phyloP scores from a whole-genome alignment of 345 rosid species.

The Salix koriyanagi region DNA sequence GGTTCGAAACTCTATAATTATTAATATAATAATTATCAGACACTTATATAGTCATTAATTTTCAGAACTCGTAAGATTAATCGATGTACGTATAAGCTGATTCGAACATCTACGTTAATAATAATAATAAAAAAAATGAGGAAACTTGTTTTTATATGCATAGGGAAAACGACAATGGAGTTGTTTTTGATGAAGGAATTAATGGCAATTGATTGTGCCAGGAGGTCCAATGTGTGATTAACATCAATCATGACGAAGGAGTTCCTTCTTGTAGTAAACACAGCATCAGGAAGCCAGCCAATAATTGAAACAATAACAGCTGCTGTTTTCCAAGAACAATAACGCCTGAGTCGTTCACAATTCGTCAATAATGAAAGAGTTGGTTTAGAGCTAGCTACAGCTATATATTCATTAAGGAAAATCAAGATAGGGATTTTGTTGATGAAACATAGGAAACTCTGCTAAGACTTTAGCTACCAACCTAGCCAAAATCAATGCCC shows the following conservation, averaged over 20 bases:
- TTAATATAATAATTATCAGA: too few species aligned
- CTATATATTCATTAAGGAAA: background rate
- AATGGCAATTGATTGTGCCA: background rate
- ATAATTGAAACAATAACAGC: background rate
- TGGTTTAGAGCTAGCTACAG: background rate
- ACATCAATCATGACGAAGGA: background rate
- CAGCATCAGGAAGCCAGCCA: background rate
- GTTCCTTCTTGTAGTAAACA: background rate
- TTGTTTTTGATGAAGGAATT: background rate
- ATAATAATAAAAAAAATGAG: background rate
- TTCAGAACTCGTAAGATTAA: too few species aligned
- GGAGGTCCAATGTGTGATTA: background rate
- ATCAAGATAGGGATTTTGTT: background rate
- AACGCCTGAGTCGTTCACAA: conserved; percentile 5
- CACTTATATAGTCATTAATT: rapidly evolving
- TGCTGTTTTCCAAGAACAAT: background rate
- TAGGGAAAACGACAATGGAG: background rate
- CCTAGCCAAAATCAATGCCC: background rate
- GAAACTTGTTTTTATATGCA: background rate
- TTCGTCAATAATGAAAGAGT: background rate
- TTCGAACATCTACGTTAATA: background rate
- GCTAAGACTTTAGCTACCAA: background rate
- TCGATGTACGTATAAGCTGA: rapidly evolving
- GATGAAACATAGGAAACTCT: background rate
- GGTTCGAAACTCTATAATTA: rapidly evolving